phyloP scores from a whole-genome alignment of 2,329 filamentous ascomycete species.

The Beauveria rudraprayagi region DNA sequence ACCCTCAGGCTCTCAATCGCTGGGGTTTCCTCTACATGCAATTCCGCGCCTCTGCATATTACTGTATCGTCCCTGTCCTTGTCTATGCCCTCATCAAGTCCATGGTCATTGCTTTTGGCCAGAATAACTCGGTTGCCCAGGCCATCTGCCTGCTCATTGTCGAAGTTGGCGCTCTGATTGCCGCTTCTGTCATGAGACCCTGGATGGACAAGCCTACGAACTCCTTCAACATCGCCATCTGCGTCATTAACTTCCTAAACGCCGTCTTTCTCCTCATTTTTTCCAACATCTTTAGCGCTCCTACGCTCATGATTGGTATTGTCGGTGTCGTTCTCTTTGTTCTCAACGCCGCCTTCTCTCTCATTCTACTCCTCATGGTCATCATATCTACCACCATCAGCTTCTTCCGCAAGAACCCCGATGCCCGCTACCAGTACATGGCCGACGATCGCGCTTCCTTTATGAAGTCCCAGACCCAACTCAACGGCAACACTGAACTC shows the following conservation, averaged over 20 bases:
- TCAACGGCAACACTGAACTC: slow-evolving; percentile 71
- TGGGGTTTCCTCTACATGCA: slow-evolving; percentile 98
- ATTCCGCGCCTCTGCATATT: slow-evolving; percentile 92
- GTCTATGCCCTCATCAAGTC: slow-evolving; percentile 77
- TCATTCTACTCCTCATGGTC: slow-evolving; percentile 77
- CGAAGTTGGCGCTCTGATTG: slow-evolving; percentile 71
- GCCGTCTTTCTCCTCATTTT: slow-evolving; percentile 84
- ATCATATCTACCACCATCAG: slow-evolving; percentile 53
- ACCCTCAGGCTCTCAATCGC: slow-evolving; percentile 89
- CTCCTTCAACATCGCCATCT: slow-evolving; percentile 90
- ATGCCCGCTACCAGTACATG: slow-evolving; percentile 94
- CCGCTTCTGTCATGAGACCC: slow-evolving; percentile 72
- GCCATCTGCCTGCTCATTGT: slow-evolving; percentile 79
- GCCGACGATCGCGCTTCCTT: slow-evolving; percentile 92
- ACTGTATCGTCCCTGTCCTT: slow-evolving; percentile 79
- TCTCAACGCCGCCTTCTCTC: slow-evolving; percentile 73
- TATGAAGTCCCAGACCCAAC: slow-evolving; percentile 88
- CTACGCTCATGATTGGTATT: slow-evolving; percentile 74
- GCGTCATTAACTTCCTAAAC: slow-evolving; percentile 83
- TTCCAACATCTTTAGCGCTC: slow-evolving; percentile 77
- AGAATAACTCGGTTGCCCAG: slow-evolving; percentile 63
- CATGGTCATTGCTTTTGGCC: slow-evolving; percentile 79
- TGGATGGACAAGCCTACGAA: slow-evolving; percentile 99
- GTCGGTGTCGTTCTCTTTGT: slow-evolving; percentile 88
- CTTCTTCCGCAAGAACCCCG: slow-evolving; percentile 86